Conservation (phyloP, 139 green algal species). For the Trebouxia sp. region DNA sequence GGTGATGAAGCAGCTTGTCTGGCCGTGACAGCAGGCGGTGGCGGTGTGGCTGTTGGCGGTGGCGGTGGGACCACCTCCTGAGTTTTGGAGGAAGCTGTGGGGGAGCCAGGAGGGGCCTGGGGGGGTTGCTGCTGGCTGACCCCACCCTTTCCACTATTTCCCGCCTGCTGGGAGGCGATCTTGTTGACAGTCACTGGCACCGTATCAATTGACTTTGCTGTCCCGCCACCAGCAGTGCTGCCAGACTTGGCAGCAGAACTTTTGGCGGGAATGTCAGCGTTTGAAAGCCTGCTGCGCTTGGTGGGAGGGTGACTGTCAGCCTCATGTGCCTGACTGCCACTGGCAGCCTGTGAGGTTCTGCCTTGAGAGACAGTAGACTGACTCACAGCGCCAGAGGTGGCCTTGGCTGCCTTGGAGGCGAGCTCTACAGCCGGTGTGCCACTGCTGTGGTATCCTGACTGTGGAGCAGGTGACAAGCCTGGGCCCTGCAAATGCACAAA, state of each 20-base stretch:
- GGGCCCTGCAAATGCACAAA: neutral
- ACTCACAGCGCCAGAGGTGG: neutral
- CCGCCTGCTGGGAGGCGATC: too few relatives aligned
- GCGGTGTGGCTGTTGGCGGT: neutral
- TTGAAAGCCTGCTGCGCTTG: slow-evolving; percentile 15
- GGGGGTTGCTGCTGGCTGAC: neutral
- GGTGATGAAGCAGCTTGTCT: neutral
- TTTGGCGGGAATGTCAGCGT: neutral
- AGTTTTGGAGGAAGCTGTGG: neutral
- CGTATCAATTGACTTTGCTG: neutral
- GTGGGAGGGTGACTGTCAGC: neutral
- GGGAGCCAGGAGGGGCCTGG: neutral
- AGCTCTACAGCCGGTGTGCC: neutral
- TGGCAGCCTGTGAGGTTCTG: neutral
- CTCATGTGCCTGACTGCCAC: neutral
- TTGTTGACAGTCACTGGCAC: neutral
- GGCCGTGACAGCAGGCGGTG: neutral
- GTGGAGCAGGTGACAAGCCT: neutral
- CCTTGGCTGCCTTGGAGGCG: neutral
- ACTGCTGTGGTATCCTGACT: slow-evolving; percentile 15
- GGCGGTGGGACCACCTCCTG: neutral
- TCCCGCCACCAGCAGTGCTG: neutral
- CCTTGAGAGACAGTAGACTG: neutral
- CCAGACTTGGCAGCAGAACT: neutral
- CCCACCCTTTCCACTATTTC: too few relatives aligned